Evolutionary conservation across 768 basidiomycete species (phyloP), one percentile per base, ranked within the genome.

Genomic region (Auricularia auricula-judae): DNA sequence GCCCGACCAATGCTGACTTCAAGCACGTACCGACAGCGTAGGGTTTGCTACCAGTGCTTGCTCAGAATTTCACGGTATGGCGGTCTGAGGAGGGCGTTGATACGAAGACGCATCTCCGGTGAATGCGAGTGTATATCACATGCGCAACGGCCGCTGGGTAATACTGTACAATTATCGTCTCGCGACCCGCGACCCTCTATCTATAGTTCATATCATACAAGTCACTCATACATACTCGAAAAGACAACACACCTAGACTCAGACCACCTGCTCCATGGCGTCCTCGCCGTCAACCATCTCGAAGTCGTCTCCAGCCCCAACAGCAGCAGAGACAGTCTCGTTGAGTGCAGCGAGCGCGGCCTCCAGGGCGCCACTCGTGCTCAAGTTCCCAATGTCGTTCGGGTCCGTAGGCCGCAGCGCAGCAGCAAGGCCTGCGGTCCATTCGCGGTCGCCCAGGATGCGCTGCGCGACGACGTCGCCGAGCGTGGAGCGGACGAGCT

Each of bases 381-480:
- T 42, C 53, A 54, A n/a, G n/a, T 18, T 54, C 1, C 18, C 29
- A 10, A 7, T 18, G 53, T 54, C 53, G 11, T 54, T 10, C n/a
- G 29, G 53, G 11, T 10, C 29, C 7, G 10, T 29, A 10, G 53
- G 53, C 5, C 53, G 53, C 11, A 54, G 53, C 11, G 18, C 53
- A 8, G 18, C 29, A 8, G 53, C 53, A 3, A 54, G 53, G 8
- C 53, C 53, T 18, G 53, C 53, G 53, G n/a, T 54, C 89, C 89
- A 91, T 3, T 75, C 76, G 10, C 81, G 80, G 71, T 91, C 89
- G 36, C 76, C 78, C 42, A 74, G 62, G 18, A 91, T 71, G 56
- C 77, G 77, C 58, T 80, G 78, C 0, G 86, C 81, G 67, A 91
- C 89, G 65, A 81, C 82, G 35, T 81, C 80, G 14, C 90, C 90